Conservation (phyloP, 352 stramenopile species). For the Phytophthora crassamura region DNA sequence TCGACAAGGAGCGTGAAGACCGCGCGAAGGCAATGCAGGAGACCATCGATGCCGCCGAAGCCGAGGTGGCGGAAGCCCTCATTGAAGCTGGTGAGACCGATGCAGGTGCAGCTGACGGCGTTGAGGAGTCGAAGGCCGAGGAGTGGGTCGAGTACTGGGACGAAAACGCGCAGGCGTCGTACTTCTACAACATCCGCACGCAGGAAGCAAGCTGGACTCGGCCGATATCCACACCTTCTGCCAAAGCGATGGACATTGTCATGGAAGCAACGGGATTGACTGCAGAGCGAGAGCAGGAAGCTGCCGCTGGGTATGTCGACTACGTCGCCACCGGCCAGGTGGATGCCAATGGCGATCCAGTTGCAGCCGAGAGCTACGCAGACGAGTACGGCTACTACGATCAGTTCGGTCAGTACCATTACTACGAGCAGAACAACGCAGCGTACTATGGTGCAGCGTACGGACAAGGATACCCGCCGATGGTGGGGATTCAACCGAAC, state of each 20-base stretch:
- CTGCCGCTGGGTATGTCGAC: conserved; percentile 38
- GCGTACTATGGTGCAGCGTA: conserved; percentile 41
- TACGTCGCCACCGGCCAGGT: conserved; percentile 48
- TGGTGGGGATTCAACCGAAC: conserved; percentile 54
- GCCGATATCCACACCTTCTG: conserved; percentile 47
- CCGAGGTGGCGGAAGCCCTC: conserved; percentile 57
- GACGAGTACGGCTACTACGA: conserved; percentile 88
- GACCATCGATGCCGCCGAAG: conserved; percentile 64
- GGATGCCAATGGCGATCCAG: conserved; percentile 42
- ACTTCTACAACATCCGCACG: conserved; percentile 91
- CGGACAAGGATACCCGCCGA: conserved; percentile 29
- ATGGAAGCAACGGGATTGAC: conserved; percentile 34
- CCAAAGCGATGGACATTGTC: conserved; percentile 48
- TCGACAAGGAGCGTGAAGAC: conserved; percentile 70
- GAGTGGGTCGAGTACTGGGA: conserved; percentile 93
- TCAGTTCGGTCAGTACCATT: conserved; percentile 82
- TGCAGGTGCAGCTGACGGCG: conserved; percentile 11
- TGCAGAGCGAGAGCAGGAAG: conserved; percentile 18
- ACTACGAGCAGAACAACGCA: conserved; percentile 68
- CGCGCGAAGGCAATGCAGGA: conserved; percentile 63
- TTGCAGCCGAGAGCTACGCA: conserved; percentile 50
- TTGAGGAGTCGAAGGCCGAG: conserved; percentile 33
- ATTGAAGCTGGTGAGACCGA: conserved; percentile 25
- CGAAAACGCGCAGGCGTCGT: conserved; percentile 87
- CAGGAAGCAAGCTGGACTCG: conserved; percentile 89